phyloP scores from a whole-genome alignment of 257 asterid genomes.

The Capsicum chinense region DNA sequence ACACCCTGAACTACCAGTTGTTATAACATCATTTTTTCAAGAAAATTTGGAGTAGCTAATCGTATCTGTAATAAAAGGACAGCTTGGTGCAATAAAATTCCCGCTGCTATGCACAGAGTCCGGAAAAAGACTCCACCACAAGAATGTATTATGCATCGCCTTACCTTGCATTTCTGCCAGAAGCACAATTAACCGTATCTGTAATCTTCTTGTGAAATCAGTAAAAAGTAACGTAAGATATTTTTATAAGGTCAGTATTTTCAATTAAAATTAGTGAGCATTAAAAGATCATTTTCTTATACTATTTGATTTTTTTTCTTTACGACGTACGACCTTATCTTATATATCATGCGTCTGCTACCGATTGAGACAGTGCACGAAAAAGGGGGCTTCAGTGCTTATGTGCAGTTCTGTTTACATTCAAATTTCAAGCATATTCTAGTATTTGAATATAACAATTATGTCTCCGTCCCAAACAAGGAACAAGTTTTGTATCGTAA shows the following conservation, averaged over 20 bases:
- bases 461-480: too few relatives aligned
- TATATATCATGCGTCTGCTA: neutral
- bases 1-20: slow-evolving; percentile 32
- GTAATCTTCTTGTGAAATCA: too few relatives aligned
- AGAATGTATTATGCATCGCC: too few relatives aligned
- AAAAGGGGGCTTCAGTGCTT: neutral
- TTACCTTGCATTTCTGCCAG: too few relatives aligned
- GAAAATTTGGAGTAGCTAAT: neutral
- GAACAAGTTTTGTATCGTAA: too few relatives aligned
- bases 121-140: too few relatives aligned
- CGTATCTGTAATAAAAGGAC: too few relatives aligned
- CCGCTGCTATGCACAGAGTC: too few relatives aligned
- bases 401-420: neutral
- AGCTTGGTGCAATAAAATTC: too few relatives aligned
- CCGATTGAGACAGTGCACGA: neutral
- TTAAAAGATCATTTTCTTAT: neutral
- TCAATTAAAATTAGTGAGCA: neutral
- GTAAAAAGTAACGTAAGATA: too few relatives aligned
- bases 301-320: neutral
- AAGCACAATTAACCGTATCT: too few relatives aligned
- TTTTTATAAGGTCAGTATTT: neutral
- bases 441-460: neutral
- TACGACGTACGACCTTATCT: neutral
- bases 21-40: slow-evolving; percentile 30
- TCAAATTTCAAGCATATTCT: neutral